Percentiles rank a stretch among this genome's conserved stretches.
Evolutionary conservation across 176 grass and related monocot species (phyloP).

Genomic region (Carex cristatella): DNA sequence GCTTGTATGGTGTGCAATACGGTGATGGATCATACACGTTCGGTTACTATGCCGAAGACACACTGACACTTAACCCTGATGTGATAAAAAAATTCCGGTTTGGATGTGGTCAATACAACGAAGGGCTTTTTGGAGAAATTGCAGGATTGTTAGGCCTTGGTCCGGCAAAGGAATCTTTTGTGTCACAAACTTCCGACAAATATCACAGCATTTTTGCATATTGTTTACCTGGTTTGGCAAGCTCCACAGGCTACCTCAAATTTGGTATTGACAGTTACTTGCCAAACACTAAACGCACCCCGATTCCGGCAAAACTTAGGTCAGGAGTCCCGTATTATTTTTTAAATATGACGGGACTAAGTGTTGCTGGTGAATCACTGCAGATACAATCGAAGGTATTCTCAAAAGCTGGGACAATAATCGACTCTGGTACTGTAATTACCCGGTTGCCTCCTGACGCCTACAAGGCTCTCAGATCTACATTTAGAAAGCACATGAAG

Average conservation of each 20-base stretch:
- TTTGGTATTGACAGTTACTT: slow-evolving; percentile 4
- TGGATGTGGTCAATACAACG: slow-evolving; percentile 24
- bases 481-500: slow-evolving; percentile 32
- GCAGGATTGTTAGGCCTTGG: slow-evolving; percentile 30
- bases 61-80: slow-evolving; percentile 22
- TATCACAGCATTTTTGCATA: slow-evolving; percentile 33
- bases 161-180: slow-evolving; percentile 15
- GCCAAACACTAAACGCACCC: slow-evolving; percentile 23
- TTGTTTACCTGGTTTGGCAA: slow-evolving; percentile 30
- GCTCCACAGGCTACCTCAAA: slow-evolving; percentile 34
- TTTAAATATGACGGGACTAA: slow-evolving; percentile 16
- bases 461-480: slow-evolving; percentile 23
- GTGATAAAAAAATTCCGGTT: slow-evolving; percentile 22
- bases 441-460: slow-evolving; percentile 28
- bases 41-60: slow-evolving; percentile 15
- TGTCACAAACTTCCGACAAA: slow-evolving; percentile 17
- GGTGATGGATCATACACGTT: slow-evolving; percentile 15
- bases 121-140: background rate
- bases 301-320: background rate
- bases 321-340: slow-evolving; percentile 17
- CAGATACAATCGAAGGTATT: slow-evolving; percentile 5
- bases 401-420: background rate
- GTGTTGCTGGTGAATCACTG: slow-evolving; percentile 18
- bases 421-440: slow-evolving; percentile 49
- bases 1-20: slow-evolving; percentile 21